Percentiles rank a stretch among this genome's conserved stretches.
Evolutionary conservation across 2,329 filamentous ascomycete species (phyloP).

Genomic region (Fusarium hostae): DNA sequence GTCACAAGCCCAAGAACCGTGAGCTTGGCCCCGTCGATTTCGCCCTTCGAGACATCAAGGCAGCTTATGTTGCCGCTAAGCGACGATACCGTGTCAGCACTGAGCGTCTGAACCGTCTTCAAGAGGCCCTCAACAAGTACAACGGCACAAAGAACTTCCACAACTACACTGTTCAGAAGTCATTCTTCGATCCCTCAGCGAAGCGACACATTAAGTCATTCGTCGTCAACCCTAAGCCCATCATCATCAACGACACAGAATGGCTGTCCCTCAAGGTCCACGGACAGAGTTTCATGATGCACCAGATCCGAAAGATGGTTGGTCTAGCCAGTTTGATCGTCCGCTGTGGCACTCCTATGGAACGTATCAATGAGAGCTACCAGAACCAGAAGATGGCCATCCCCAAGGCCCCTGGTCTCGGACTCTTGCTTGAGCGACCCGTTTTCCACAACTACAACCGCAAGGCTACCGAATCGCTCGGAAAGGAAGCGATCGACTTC

Average conservation of each 20-base stretch:
- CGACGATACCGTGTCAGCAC: constrained; percentile 83
- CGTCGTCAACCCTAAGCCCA: constrained; percentile 76
- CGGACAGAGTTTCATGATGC: constrained; percentile 99
- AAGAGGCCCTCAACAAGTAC: constrained; percentile 79
- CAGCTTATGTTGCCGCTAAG: constrained; percentile 84
- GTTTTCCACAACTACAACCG: constrained; percentile 92
- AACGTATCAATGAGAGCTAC: constrained; percentile 80
- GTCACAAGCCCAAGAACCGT: constrained; percentile 54
- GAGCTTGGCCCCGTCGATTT: constrained; percentile 66
- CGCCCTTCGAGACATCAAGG: constrained; percentile 79
- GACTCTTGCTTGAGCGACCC: constrained; percentile 87
- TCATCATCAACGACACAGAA: constrained; percentile 90
- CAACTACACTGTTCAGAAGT: constrained; percentile 97
- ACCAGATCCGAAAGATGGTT: constrained; percentile 99
- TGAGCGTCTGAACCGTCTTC: constrained; percentile 77
- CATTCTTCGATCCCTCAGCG: constrained; percentile 80
- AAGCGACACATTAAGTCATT: constrained; percentile 96
- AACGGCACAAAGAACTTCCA: constrained; percentile 91
- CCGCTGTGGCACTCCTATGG: constrained; percentile 80
- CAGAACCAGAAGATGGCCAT: constrained; percentile 80
- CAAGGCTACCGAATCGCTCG: constrained; percentile 71
- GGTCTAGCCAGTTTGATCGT: constrained; percentile 88
- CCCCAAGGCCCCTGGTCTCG: constrained; percentile 91
- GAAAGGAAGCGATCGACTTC: constrained; percentile 80
- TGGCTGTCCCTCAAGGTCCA: constrained; percentile 97